Evolutionary conservation across 2,329 filamentous ascomycete genomes (phyloP), one percentile per base, ranked within the genome.

Genomic region (Didymella segeticola): DNA sequence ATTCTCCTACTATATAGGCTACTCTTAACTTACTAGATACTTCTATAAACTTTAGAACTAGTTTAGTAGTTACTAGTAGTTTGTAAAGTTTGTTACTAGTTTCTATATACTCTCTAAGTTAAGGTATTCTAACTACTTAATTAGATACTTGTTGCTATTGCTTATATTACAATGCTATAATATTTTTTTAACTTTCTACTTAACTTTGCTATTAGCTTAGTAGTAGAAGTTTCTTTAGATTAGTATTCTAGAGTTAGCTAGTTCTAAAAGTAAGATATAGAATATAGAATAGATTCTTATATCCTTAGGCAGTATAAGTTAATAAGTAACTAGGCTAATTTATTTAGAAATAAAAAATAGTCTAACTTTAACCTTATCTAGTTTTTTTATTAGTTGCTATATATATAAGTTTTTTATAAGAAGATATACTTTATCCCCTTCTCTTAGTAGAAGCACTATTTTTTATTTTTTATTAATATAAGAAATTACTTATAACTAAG

Each of bases 301-400:
- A 38, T 38, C 20, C 19, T 38, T 25, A 10, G 17, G 34, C 14
- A 38, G 34, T 12, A 11, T 38, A 38, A 38, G 34, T 23, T n/a
- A 11, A 38, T 5, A 38, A 19, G 20, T 38, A 23, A 38, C 34
- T 38, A 23, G 34, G 34, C 34, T 38, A 23, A 38, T 38, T 23
- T 38, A 12, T 14, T 38, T 38, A 23, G 34, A 23, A 38, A 38
- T 38, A 38, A 38, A 38, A 38, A 38, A 38, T 38, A n/a, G n/a
- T n/a, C n/a, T n/a, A n/a, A n/a, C n/a, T n/a, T n/a, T n/a, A n/a
- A 36, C 8, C 20, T 36, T 36, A 19, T 36, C 33, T 36, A 36
- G 33, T 36, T 36, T 36, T 19, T 36, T 36, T 36, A n/a, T 36
- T 38, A 38, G 34, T 38, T 20, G 19, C 22, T 19, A 14, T 38